Evolutionary conservation across 768 basidiomycete species (phyloP).

Genomic region (Filobasidium floriforme): DNA sequence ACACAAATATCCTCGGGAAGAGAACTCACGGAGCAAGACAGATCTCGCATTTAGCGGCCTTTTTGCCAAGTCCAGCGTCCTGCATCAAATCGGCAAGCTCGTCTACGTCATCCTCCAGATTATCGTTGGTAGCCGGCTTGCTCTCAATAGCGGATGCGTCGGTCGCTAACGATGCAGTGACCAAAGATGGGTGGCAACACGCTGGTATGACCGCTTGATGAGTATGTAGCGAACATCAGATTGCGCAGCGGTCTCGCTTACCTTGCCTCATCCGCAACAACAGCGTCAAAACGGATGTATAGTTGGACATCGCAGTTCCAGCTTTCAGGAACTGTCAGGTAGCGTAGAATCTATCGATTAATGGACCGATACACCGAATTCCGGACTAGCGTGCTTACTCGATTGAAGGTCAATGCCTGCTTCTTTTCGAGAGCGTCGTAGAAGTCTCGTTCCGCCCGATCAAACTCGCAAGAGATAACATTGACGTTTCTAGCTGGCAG

Average conservation of each 20-base stretch:
- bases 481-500: slow-evolving; percentile 68
- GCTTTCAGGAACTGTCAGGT: slow-evolving; percentile 35
- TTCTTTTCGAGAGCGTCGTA: slow-evolving; percentile 65
- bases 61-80: slow-evolving; percentile 55
- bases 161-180: slow-evolving; percentile 56
- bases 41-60: slow-evolving; percentile 63
- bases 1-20: background rate
- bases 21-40: slow-evolving; percentile 63
- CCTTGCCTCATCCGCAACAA: slow-evolving; percentile 80
- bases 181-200: slow-evolving; percentile 79
- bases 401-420: slow-evolving; percentile 53
- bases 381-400: slow-evolving; percentile 41
- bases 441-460: slow-evolving; percentile 66
- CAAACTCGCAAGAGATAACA: slow-evolving; percentile 69
- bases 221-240: background rate
- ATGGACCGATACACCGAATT: background rate
- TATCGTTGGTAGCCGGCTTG: slow-evolving; percentile 49
- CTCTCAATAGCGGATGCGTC: slow-evolving; percentile 73
- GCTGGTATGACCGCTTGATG: slow-evolving; percentile 49
- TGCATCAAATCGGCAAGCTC: slow-evolving; percentile 69
- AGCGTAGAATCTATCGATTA: slow-evolving; percentile 45
- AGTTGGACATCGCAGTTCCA: slow-evolving; percentile 44
- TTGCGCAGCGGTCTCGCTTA: slow-evolving; percentile 30
- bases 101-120: slow-evolving; percentile 51
- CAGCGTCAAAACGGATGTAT: slow-evolving; percentile 45